Percentiles rank a stretch among this genome's conserved stretches.
Evolutionary conservation across 805 yeast genomes (phyloP).

Genomic region (Ogataea trehalophila): DNA sequence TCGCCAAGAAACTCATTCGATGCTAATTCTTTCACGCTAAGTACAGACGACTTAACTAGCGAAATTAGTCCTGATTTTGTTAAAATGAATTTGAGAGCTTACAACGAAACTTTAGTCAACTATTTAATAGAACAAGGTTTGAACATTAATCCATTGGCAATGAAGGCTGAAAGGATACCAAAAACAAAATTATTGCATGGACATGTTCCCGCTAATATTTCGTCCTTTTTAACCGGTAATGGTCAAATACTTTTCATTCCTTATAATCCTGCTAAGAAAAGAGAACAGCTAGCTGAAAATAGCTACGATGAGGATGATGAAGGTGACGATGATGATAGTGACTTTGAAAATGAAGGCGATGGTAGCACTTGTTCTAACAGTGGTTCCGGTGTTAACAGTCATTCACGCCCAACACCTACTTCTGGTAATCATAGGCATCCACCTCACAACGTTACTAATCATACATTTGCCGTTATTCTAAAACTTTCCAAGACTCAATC

Average conservation of each 20-base stretch:
- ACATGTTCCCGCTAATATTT: slow-evolving; percentile 11
- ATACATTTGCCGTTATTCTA: slow-evolving; percentile 47
- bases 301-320: slow-evolving; percentile 16
- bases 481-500: slow-evolving; percentile 39
- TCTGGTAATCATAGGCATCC: slow-evolving; percentile 1
- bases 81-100: slow-evolving; percentile 18
- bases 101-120: slow-evolving; percentile 22
- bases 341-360: slow-evolving; percentile 12
- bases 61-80: slow-evolving; percentile 20
- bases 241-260: slow-evolving; percentile 33
- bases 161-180: slow-evolving; percentile 16
- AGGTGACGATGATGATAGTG: slow-evolving; percentile 23
- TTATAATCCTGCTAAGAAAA: slow-evolving; percentile 28
- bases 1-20: slow-evolving; percentile 21
- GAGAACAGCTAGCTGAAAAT: slow-evolving; percentile 19
- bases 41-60: slow-evolving; percentile 23
- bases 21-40: slow-evolving; percentile 12
- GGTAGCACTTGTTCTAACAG: neutral
- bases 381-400: neutral
- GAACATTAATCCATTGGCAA: slow-evolving; percentile 22
- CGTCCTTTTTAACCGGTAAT: slow-evolving; percentile 27
- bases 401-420: neutral
- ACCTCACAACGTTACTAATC: slow-evolving; percentile 33
- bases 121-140: slow-evolving; percentile 27
- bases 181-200: slow-evolving; percentile 1